Base-by-base conservation (phyloP, 805 yeast genomes). In the Wickerhamomyces ciferrii region DNA sequence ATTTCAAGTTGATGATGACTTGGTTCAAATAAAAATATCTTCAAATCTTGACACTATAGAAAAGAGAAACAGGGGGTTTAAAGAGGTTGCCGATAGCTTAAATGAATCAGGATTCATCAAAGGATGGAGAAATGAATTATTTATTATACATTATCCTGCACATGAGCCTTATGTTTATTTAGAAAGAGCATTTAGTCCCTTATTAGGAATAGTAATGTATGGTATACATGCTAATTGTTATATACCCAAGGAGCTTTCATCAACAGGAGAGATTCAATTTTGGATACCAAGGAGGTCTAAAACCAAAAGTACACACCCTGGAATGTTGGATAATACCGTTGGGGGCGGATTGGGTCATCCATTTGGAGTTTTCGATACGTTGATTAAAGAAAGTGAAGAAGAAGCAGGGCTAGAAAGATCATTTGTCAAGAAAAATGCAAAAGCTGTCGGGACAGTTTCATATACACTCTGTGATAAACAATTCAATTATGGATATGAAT, bases 291-390 rank as follows among this genome's bases (percentile, higher is more conserved):
- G 88, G 50, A 70, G 99, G 53, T 76, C 97, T 0, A 62, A 70
- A 5, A 74, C 81, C 2, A 94, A 94, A 62, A 84, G 84, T 17
- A 94, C 99, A 0, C 92, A 79, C 68, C 98, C 99, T 0, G 85
- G 87, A 0, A 84, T 80, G 86, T 74, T 91, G 35, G 99, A 94
- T 62, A 92, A 91, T 62, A 89, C 96, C 1, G 87, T 94, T 7
- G 99, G 96, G 0, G 99, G 99, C 1, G 99, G 99, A 0, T 58
- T 94, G 4, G 97, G 96, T 0, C 74, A 83, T 61, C 96, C 96
- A 0, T 71, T 78, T 53, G 88, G 90, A 0, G 68, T 81, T 2
- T 67, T 71, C 58, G 96, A 88, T 41, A 92, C 97, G 0, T 79
- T 83, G 3, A 53, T 87, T 18, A 94, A 94, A 60, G 99, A 94